phyloP scores from a whole-genome alignment of 371 early-diverging fungal species.

The Umbelopsis sp. region DNA sequence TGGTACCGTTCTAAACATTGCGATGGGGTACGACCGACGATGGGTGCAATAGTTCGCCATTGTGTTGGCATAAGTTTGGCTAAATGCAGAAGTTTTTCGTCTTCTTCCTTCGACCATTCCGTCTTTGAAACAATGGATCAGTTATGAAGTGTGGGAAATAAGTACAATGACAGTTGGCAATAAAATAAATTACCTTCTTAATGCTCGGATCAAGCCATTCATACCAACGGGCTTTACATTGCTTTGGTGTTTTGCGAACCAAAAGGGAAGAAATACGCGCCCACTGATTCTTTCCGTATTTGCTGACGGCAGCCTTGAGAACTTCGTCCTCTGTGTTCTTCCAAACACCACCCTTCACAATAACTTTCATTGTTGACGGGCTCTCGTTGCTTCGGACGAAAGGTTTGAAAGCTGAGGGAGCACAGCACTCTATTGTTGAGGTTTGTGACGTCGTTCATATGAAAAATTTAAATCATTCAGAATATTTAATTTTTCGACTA shows the following conservation, averaged over 20 bases:
- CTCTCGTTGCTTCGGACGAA: slow-evolving; percentile 19
- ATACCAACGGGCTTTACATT: slow-evolving; percentile 98
- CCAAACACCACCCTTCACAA: slow-evolving; percentile 81
- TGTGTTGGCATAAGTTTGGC: slow-evolving; percentile 99
- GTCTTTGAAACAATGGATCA: slow-evolving; percentile 55
- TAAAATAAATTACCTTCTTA: slow-evolving; percentile 72
- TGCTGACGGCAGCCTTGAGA: slow-evolving; percentile 96
- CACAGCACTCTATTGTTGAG: background rate
- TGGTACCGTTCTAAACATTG: slow-evolving; percentile 98
- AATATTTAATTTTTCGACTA: too few relatives aligned
- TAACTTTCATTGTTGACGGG: slow-evolving; percentile 34
- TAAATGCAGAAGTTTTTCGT: slow-evolving; percentile 95
- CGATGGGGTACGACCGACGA: slow-evolving; percentile 97
- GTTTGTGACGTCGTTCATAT: slow-evolving; percentile 16
- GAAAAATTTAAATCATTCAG: background rate
- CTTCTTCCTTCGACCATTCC: slow-evolving; percentile 98
- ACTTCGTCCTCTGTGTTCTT: slow-evolving; percentile 97
- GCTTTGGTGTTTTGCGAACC: slow-evolving; percentile 94
- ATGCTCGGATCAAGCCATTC: slow-evolving; percentile 99
- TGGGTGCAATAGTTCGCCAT: slow-evolving; percentile 98
- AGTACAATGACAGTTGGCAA: too few relatives aligned
- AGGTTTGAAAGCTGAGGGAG: background rate
- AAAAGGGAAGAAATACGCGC: slow-evolving; percentile 96
- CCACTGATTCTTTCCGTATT: slow-evolving; percentile 99
- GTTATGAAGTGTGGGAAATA: background rate